Conservation (phyloP, 148 eudicot species). For the Arbutus unedo region DNA sequence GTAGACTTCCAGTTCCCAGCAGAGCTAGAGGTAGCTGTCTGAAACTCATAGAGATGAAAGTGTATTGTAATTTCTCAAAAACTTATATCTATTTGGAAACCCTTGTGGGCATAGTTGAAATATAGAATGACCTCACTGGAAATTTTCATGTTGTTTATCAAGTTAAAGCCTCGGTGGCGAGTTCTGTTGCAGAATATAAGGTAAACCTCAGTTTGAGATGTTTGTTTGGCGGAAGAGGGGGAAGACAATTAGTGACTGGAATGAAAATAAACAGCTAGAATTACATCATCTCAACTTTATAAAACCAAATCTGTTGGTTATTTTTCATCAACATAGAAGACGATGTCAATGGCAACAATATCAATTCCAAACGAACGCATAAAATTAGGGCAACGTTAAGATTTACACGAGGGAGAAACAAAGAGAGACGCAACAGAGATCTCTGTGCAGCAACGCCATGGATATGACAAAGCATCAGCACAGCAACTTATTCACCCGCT, state of each 20-base stretch:
- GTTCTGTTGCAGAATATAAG: not conserved
- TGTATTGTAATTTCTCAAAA: slow-evolving; percentile 9
- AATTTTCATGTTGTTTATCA: not conserved
- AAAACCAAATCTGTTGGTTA: not conserved
- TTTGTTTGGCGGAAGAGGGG: not conserved
- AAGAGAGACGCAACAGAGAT: not conserved
- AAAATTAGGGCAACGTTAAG: not conserved
- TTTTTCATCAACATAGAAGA: not conserved
- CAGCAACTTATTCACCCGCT: slow-evolving; percentile 25
- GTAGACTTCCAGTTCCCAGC: not conserved
- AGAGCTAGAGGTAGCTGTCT: not conserved
- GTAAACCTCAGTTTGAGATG: no score
- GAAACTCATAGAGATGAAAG: slow-evolving; percentile 13
- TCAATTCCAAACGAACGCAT: not conserved
- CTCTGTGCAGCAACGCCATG: not conserved
- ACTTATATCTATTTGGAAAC: not conserved
- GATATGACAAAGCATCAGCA: not conserved
- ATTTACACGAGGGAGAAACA: not conserved
- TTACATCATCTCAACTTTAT: not conserved
- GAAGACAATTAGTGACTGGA: not conserved
- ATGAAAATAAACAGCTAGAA: not conserved
- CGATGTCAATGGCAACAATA: not conserved
- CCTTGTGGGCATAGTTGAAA: not conserved
- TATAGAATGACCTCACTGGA: not conserved
- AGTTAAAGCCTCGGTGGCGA: no score